A percentile compares a stretch with the other conserved stretches of the same genome.
Conservation (phyloP, 2,329 filamentous ascomycete genomes). For the Blastomyces percursus region DNA sequence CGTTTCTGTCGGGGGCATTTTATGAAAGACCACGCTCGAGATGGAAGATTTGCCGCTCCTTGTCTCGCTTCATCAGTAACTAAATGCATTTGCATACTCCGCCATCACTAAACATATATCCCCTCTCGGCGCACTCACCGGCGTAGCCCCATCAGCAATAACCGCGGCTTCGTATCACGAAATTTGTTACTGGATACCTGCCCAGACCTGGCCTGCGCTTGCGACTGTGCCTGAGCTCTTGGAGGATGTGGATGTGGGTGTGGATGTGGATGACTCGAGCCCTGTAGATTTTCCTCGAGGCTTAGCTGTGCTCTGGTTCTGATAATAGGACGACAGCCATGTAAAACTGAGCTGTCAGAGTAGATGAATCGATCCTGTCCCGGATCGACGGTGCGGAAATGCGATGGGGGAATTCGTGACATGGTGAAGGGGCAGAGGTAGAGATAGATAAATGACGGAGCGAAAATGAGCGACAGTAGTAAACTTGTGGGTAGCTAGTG, state of each 20-base stretch:
- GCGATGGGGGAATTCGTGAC: background rate
- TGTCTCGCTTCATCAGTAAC: conserved; percentile 12
- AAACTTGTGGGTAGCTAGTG: background rate
- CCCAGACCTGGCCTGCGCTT: conserved; percentile 19
- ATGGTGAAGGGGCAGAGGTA: background rate
- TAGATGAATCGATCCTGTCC: conserved; percentile 13
- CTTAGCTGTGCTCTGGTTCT: conserved; percentile 28
- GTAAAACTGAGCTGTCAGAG: conserved; percentile 12
- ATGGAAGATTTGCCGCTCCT: conserved; percentile 99
- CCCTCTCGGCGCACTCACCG: conserved; percentile 49
- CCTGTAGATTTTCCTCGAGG: conserved; percentile 27
- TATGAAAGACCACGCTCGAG: conserved; percentile 98
- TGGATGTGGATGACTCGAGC: conserved; percentile 15
- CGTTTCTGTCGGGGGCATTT: conserved; percentile 90
- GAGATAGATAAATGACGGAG: background rate
- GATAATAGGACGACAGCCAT: conserved; percentile 16
- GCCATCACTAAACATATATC: background rate
- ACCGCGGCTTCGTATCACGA: conserved; percentile 60
- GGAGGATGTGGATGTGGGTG: conserved; percentile 13
- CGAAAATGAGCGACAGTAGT: background rate
- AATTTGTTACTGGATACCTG: conserved; percentile 32
- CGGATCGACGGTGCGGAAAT: conserved; percentile 7
- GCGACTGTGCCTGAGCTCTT: conserved; percentile 15
- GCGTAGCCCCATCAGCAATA: conserved; percentile 90
- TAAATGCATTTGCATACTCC: no score